Evolutionary conservation across 2,329 filamentous ascomycete species (phyloP).

Genomic region (Gliomastix tumulicola): DNA sequence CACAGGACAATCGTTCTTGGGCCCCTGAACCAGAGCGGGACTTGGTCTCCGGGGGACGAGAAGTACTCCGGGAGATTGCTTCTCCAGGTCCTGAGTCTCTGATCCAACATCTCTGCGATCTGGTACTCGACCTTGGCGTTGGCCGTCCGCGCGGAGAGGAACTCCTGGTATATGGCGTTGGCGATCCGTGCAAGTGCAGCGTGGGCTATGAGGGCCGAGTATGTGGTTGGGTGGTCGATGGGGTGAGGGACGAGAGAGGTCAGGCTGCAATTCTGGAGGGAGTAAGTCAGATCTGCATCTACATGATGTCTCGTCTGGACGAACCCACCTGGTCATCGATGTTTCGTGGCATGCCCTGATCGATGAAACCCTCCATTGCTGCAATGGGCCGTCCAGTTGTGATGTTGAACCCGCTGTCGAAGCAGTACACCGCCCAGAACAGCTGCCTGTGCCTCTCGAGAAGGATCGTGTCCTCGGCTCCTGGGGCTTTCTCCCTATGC

Average conservation of each 20-base stretch:
- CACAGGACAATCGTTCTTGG: conserved; percentile 29
- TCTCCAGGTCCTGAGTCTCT: conserved; percentile 23
- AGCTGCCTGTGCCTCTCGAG: conserved; percentile 20
- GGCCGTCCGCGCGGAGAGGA: conserved; percentile 27
- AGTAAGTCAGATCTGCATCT: background rate
- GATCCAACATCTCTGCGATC: conserved; percentile 28
- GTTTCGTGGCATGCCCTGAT: conserved; percentile 29
- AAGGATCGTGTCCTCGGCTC: conserved; percentile 15
- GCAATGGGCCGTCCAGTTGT: conserved; percentile 34
- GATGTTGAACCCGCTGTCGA: conserved; percentile 34
- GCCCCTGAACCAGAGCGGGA: conserved; percentile 24
- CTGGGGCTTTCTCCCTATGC: conserved; percentile 31
- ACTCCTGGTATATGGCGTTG: conserved; percentile 30
- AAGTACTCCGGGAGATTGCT: conserved; percentile 24
- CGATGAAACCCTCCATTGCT: conserved; percentile 25
- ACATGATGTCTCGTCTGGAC: no score
- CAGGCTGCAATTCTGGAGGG: conserved; percentile 2
- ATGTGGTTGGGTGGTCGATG: conserved; percentile 27
- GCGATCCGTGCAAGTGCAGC: conserved; percentile 30
- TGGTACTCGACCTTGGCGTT: conserved; percentile 23
- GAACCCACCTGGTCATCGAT: conserved; percentile 29
- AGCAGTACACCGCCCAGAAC: conserved; percentile 27
- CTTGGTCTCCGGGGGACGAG: conserved; percentile 11
- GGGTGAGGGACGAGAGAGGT: conserved; percentile 11
- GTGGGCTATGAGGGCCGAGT: conserved; percentile 31